Base-by-base conservation (phyloP, 352 stramenopile genomes). In the Globisporangium barbulae region DNA sequence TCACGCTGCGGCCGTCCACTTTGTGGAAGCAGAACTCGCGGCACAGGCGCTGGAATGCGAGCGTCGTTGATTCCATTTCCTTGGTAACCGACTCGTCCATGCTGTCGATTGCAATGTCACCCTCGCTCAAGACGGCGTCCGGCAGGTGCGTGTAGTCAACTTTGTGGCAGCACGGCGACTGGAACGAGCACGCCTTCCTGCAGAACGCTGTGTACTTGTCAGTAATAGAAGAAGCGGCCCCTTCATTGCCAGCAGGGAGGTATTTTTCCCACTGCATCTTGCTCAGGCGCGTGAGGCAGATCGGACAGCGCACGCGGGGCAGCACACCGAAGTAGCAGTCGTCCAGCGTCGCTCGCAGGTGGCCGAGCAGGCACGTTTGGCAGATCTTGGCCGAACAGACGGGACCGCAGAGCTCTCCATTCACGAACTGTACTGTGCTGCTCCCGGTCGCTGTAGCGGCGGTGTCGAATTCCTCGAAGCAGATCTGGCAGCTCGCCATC, bases 291-390 rank as follows among this genome's bases (percentile, higher is more conserved):
- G 67, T 25, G 5, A 82, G 62, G 48, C 76, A 85, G 21, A 81
- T 63, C 41, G 74, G 76, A 53, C 76, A 85, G 44, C 69, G 69
- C 33, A 83, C 69, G 22, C 71, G 77, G 33, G 76, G 70, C 39
- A 85, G 52, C n/a, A 78, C 68, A 5, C 76, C 74, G 10, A 68
- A 33, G 58, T 79, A 85, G 19, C 59, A 59, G 45, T 70, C 31
- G 31, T 37, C 31, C 31, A 37, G 31, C 31, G 7, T 37, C 3
- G 31, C 3, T 37, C 31, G 31, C 31, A 37, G 3, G 31, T 37
- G 31, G 31, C 31, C 31, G 7, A 37, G 31, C 3, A 37, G 63
- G 52, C 76, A 85, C 5, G 42, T 25, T 1, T 58, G 56, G 67
- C 76, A 82, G 7, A 85, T 41, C 22, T 63, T 49, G 8, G 67